Base-by-base conservation (phyloP, 331 rosid genomes). In the Quercus tomentella region DNA sequence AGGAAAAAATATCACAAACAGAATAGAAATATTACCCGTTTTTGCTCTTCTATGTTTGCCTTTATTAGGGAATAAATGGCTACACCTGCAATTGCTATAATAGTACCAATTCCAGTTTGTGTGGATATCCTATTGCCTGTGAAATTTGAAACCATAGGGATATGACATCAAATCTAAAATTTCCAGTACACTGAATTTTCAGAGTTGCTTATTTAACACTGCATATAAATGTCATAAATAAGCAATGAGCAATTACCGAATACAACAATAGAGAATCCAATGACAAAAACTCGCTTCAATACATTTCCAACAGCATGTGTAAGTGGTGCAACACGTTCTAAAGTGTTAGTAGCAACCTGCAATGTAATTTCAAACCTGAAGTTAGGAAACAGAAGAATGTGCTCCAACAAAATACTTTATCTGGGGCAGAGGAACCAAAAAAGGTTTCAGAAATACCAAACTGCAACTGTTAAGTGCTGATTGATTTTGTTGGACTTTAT, bases 281-380 rank as follows among this genome's bases (percentile, higher is more conserved):
- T 93, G 79, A 93, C 97, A 56, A 93, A 93, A 52, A 93, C 97
- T 72, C 93, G 88, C 89, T 93, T 93, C 92, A 93, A 80, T 60
- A 93, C 97, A 57, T 93, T 93, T 69, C 97, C 97, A 12, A 93
- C 97, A 12, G 97, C 97, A 41, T 93, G 97, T 56, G 97, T 93
- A 45, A 93, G 80, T 10, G 97, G 97, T 18, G 94, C 97, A 41
- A 93, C 97, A 8, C 97, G 82, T 79, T 93, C 97, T 82, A 93
- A 80, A 35, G 97, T 93, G 78, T 93, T 93, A 15, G 97, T 86
- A 66, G 97, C 97, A 75, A 93, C 86, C 97, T 93, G 89, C 81
- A 84, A 82, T 49, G 51, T 58, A 45, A 77, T 12, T 30, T 73
- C 25, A 25, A 45, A 67, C 14, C 16, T 33, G 21, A 67, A 87